These are phyloP conservation scores for Penicillium sp. DNA, from an alignment of 2,329 filamentous ascomycete genomes.

Conservation along the genomic window DNA sequence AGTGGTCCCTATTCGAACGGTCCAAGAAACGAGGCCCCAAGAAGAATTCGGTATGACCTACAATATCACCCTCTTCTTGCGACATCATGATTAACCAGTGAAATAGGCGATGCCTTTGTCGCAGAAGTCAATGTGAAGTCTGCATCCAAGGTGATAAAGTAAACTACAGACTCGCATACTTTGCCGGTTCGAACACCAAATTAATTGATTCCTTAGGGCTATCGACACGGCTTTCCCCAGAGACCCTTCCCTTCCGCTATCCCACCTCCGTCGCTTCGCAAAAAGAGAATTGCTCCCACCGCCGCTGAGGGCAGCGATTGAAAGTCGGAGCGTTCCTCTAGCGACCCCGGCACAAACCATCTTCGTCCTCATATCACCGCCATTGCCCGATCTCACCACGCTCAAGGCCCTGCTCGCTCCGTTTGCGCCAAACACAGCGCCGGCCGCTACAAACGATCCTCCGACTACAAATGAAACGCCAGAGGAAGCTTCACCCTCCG, in stretches of 20 bases:
- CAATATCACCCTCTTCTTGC: neutral
- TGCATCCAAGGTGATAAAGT: conserved; percentile 48
- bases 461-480: neutral
- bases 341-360: conserved; percentile 31
- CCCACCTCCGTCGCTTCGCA: conserved; percentile 45
- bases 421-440: conserved; percentile 28
- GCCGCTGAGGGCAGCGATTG: conserved; percentile 25
- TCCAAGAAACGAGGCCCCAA: conserved; percentile 44
- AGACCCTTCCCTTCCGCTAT: conserved; percentile 33
- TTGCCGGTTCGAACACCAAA: neutral
- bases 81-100: conserved; percentile 14
- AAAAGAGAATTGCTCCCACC: conserved; percentile 38
- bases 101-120: conserved; percentile 44
- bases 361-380: conserved; percentile 45
- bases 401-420: conserved; percentile 40
- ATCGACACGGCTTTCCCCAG: conserved; percentile 41
- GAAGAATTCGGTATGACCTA: conserved; percentile 43
- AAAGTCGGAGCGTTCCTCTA: conserved; percentile 17
- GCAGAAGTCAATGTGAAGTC: conserved; percentile 47
- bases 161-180: conserved; percentile 9
- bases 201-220: conserved; percentile 29
- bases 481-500: conserved; percentile 6
- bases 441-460: conserved; percentile 11
- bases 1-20: conserved; percentile 44
- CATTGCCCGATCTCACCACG: conserved; percentile 37